A percentile compares a stretch with the other conserved stretches of the same genome.
Conservation (phyloP, 1,284 basidiomycete species). For the Amylostereum areolatum region DNA sequence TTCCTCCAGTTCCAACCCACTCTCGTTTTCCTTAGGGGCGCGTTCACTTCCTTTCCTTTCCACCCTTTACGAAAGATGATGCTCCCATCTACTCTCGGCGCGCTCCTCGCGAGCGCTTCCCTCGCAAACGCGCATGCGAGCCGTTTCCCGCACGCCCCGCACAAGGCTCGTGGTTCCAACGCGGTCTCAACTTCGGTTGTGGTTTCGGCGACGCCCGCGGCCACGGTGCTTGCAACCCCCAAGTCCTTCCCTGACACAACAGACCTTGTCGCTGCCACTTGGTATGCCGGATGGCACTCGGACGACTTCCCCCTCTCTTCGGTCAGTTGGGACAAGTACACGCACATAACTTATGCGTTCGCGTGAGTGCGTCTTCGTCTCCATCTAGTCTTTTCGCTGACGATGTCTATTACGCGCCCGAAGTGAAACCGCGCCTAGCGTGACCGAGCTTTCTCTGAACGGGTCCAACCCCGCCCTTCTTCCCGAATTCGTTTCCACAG, state of each 20-base stretch:
- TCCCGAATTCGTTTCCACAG: slow-evolving; percentile 42
- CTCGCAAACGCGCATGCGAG: too few relatives aligned
- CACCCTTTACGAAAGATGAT: too few relatives aligned
- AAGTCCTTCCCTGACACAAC: background rate
- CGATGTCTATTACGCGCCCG: background rate
- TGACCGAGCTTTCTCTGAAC: slow-evolving; percentile 30
- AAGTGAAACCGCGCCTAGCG: slow-evolving; percentile 32
- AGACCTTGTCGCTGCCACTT: slow-evolving; percentile 28
- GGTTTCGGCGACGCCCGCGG: too few relatives aligned
- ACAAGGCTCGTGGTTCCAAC: too few relatives aligned
- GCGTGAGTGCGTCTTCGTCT: slow-evolving; percentile 10
- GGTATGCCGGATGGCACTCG: slow-evolving; percentile 41
- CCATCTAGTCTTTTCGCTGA: background rate
- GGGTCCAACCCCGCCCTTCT: slow-evolving; percentile 33
- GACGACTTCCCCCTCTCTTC: slow-evolving; percentile 33
- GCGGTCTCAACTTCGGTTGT: too few relatives aligned
- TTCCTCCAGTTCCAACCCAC: too few relatives aligned
- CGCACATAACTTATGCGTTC: slow-evolving; percentile 43
- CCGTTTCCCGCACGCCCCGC: too few relatives aligned
- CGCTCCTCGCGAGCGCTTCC: too few relatives aligned
- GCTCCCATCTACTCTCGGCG: too few relatives aligned
- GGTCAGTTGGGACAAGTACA: slow-evolving; percentile 46
- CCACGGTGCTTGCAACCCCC: too few relatives aligned
- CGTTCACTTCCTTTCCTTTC: too few relatives aligned
- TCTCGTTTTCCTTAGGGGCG: too few relatives aligned